Evolutionary conservation across 2,329 filamentous ascomycete genomes (phyloP), one percentile per base, ranked within the genome.

Genomic region (Cladosporium oxysporum): DNA sequence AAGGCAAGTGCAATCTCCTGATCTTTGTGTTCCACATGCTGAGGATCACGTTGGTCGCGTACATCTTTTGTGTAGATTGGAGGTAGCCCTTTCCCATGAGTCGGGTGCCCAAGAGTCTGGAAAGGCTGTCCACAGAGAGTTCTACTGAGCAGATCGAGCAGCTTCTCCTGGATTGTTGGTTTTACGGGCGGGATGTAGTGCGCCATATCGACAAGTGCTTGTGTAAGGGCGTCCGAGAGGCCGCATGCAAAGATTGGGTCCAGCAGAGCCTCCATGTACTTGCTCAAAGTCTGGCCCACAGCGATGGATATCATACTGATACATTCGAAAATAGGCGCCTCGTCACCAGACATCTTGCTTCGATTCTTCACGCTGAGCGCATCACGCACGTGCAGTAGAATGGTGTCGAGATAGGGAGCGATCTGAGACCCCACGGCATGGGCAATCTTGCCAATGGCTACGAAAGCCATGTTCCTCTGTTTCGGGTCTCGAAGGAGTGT

Each of bases 211-310:
- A 98, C 93, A 63, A 99, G 83, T 2, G 96, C 96, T 76, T 98
- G 93, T 0, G 94, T 97, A 28, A 99, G 85, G 71, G 96, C 95
- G 65, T 94, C 91, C 44, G 93, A 97, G 62, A 99, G 84, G 58
- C 96, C 95, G 76, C 95, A 99, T 18, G 92, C 93, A 78, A 99
- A 99, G 66, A 99, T 97, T 12, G 96, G 93, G 72, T 97, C 94
- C 11, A 99, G 85, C 31, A 99, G 82, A 14, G 93, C 91, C 76
- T 97, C 93, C 88, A 99, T 97, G 76, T 98, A 97, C 79, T 98
- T 99, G 84, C 92, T 98, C 62, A 99, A 83, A 0, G 94, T 95
- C 80, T 99, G 95, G 1, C 95, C 95, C 33, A 98, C 95, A 3
- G 95, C 95, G 55, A 96, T 90, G 0, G 95, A 93, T 62, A 99